Percentiles rank a stretch among this genome's conserved stretches.
Conservation (phyloP, 495 filamentous ascomycete species). For the Hypomontagnella submonticulosa region DNA sequence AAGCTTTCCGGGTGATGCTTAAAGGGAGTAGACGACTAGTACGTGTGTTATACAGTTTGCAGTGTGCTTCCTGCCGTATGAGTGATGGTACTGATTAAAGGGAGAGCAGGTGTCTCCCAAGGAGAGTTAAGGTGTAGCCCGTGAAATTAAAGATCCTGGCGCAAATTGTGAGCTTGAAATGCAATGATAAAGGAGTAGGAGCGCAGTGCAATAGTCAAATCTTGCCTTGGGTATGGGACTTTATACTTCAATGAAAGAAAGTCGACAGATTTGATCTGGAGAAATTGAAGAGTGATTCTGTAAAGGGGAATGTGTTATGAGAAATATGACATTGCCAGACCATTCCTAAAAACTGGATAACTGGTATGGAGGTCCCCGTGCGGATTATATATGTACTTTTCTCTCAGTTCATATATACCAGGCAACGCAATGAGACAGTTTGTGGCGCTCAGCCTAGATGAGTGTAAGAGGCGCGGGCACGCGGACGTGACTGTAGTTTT, state of each 20-base stretch:
- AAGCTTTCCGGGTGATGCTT: slow-evolving; percentile 20
- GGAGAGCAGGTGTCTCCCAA: slow-evolving; percentile 1
- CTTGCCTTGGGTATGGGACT: slow-evolving; percentile 19
- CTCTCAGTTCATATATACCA: not conserved
- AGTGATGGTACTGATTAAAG: slow-evolving; percentile 1
- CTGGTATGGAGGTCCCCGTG: not conserved
- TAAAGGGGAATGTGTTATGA: not conserved
- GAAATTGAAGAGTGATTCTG: not conserved
- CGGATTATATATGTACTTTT: not conserved
- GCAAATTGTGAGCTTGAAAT: slow-evolving; percentile 27
- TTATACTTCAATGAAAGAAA: slow-evolving; percentile 17
- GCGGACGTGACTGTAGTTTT: slow-evolving; percentile 5
- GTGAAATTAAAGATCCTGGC: slow-evolving; percentile 13
- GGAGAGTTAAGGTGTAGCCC: slow-evolving; percentile 38
- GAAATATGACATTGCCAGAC: too few relatives aligned
- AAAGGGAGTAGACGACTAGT: slow-evolving; percentile 12
- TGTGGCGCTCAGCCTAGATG: not conserved
- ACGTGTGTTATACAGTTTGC: slow-evolving; percentile 17
- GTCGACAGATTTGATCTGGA: not conserved
- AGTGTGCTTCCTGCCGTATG: slow-evolving; percentile 4
- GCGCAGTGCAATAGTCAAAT: slow-evolving; percentile 10
- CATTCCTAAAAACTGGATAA: too few relatives aligned
- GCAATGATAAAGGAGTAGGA: slow-evolving; percentile 18
- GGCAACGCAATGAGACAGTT: slow-evolving; percentile 6
- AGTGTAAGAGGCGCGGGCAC: not conserved